Evolutionary conservation across 2,329 filamentous ascomycete species (phyloP).

Genomic region (Grosmannia clavigera): DNA sequence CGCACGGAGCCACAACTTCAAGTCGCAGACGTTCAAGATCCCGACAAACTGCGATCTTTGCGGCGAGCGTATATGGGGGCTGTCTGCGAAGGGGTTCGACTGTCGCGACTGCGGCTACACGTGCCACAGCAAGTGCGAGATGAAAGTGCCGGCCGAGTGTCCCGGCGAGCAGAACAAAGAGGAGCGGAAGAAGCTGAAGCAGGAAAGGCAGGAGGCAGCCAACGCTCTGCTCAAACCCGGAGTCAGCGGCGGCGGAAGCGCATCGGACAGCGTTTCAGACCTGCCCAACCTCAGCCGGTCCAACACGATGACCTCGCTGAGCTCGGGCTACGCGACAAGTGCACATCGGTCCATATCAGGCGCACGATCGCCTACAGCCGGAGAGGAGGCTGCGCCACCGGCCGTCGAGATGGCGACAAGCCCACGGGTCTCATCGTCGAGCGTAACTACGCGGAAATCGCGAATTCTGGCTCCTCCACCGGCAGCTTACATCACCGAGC

Average conservation of each 20-base stretch:
- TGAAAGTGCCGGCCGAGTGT: conserved; percentile 95
- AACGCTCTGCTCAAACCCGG: conserved; percentile 44
- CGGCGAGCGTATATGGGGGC: conserved; percentile 90
- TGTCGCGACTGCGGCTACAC: conserved; percentile 96
- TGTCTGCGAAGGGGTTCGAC: conserved; percentile 93
- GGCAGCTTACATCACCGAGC: conserved; percentile 59
- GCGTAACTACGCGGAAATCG: conserved; percentile 39
- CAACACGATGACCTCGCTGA: conserved; percentile 83
- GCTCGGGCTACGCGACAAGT: conserved; percentile 74
- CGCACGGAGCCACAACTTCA: conserved; percentile 94
- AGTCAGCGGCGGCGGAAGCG: conserved; percentile 1
- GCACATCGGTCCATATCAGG: conserved; percentile 66
- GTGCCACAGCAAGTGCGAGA: conserved; percentile 96
- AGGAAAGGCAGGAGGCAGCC: conserved; percentile 68
- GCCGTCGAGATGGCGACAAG: conserved; percentile 26
- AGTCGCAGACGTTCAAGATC: conserved; percentile 97
- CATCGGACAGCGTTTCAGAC: conserved; percentile 41
- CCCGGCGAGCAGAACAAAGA: conserved; percentile 90
- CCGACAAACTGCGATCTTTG: conserved; percentile 97
- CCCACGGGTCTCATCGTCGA: conserved; percentile 19
- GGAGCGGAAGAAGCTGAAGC: conserved; percentile 87
- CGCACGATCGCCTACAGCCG: conserved; percentile 30
- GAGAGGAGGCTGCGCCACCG: conserved; percentile 18
- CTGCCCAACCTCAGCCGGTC: conserved; percentile 59
- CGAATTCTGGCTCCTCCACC: conserved; percentile 83